Evolutionary conservation across 1,284 basidiomycete species (phyloP).

Genomic region (Trametes hirsuta): DNA sequence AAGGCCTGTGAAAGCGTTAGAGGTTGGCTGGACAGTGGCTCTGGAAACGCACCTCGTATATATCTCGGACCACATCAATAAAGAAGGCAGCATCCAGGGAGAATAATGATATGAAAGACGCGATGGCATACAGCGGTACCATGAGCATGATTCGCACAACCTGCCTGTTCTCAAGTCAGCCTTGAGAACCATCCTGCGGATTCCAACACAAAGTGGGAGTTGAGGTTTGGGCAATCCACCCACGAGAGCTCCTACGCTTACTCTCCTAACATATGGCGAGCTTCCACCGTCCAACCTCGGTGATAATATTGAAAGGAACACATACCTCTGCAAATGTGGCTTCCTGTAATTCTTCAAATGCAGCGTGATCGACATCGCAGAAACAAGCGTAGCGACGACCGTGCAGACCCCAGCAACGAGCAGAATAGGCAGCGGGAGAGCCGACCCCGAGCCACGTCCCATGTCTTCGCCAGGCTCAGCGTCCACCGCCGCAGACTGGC

Average conservation of each 20-base stretch:
- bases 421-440: constrained; percentile 56
- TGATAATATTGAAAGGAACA: neutral
- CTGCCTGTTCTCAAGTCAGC: constrained; percentile 43
- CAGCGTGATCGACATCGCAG: constrained; percentile 81
- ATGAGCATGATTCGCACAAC: constrained; percentile 97
- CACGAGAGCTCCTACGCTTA: too few relatives aligned
- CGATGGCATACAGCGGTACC: constrained; percentile 93
- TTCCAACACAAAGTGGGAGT: too few relatives aligned
- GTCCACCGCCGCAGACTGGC: neutral
- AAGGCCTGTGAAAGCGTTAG: constrained; percentile 66
- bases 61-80: constrained; percentile 92
- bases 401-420: constrained; percentile 66
- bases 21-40: constrained; percentile 3
- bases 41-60: constrained; percentile 83
- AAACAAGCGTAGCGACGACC: constrained; percentile 75
- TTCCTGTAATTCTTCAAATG: constrained; percentile 93
- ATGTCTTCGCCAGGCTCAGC: neutral
- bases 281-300: too few relatives aligned
- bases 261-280: constrained; percentile 41
- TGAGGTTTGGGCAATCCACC: too few relatives aligned
- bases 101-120: constrained; percentile 92
- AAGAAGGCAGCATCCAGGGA: constrained; percentile 95
- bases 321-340: constrained; percentile 78
- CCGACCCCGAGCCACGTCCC: constrained; percentile 46
- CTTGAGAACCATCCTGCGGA: too few relatives aligned